Evolutionary conservation across 257 asterid species (phyloP), one percentile per base, ranked within the genome.

Genomic region (Asclepias syriaca): DNA sequence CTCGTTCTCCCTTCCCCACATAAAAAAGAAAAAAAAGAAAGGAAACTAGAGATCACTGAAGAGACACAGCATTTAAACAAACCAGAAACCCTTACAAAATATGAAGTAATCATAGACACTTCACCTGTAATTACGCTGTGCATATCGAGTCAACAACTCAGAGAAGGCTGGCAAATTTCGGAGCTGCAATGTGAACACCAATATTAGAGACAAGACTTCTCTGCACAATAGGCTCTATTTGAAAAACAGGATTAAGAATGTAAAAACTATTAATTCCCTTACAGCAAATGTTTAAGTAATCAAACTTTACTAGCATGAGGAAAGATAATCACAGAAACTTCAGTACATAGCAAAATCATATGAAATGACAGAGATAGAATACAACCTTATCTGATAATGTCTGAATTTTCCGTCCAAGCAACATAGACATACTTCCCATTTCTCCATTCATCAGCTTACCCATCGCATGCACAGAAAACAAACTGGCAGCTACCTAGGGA

Each of bases 51-150:
- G 12, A 19, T 22, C 59, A 54, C 19, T 53, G 22, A 53, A 53
- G 22, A 32, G 51, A 60, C 51, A 24, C 53, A 53, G 63, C 63
- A 63, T 45, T 39, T 66, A 73, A 24, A 29, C 8, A 29, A 43
- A 74, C 29, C 19, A 65, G 55, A 22, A 9, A 27, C 50, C 56
- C n/a, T 16, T 58, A 65, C 64, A 32, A 50, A 22, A 60, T 74
- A 74, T 0, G 6, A 43, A 73, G 60, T 55, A 72, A 57, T 58
- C 8, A 18, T 6, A 34, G 74, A 79, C 55, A 71, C 32, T 21
- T 69, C 77, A 91, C 99, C 99, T 86, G 91, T 92, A 90, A 81
- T 96, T 92, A 71, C 79, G 89, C 72, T 83, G 83, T 24, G 87
- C 68, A 70, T 95, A 95, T 79, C 86, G 91, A 71, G 83, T 78